Evolutionary conservation across 768 basidiomycete genomes (phyloP).

Genomic region (Lactarius akahatsu): DNA sequence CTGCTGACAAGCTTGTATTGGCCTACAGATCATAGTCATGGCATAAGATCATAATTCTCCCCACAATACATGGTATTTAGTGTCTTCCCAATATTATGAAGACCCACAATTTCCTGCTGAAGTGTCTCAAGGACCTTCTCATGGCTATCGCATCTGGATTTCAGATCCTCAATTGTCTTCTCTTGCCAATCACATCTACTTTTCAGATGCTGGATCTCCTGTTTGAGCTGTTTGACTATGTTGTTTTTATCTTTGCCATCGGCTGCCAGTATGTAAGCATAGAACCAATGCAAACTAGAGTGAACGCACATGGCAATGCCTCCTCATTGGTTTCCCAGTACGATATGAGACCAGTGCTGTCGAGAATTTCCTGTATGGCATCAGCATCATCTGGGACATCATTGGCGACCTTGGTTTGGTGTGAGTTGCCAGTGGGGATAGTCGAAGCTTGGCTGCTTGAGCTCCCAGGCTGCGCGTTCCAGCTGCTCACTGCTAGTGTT

Average conservation of each 20-base stretch:
- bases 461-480: too few relatives aligned
- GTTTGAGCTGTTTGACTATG: neutral
- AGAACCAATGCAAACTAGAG: too few relatives aligned
- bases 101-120: neutral
- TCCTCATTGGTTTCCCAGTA: too few relatives aligned
- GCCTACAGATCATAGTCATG: constrained; percentile 2
- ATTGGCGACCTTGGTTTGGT: too few relatives aligned
- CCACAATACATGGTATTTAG: neutral
- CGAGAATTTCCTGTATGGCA: too few relatives aligned
- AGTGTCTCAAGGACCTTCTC: neutral
- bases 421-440: too few relatives aligned
- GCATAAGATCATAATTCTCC: neutral
- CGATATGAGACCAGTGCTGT: too few relatives aligned
- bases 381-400: too few relatives aligned
- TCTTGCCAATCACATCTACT: neutral
- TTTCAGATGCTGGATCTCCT: too few relatives aligned
- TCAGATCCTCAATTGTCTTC: constrained; percentile 32
- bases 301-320: too few relatives aligned
- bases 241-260: neutral
- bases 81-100: neutral
- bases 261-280: neutral
- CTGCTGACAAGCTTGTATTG: constrained; percentile 35
- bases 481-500: too few relatives aligned
- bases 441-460: too few relatives aligned
- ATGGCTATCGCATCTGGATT: neutral